Conservation (phyloP, 495 filamentous ascomycete species). For the Penicillium daleae region DNA sequence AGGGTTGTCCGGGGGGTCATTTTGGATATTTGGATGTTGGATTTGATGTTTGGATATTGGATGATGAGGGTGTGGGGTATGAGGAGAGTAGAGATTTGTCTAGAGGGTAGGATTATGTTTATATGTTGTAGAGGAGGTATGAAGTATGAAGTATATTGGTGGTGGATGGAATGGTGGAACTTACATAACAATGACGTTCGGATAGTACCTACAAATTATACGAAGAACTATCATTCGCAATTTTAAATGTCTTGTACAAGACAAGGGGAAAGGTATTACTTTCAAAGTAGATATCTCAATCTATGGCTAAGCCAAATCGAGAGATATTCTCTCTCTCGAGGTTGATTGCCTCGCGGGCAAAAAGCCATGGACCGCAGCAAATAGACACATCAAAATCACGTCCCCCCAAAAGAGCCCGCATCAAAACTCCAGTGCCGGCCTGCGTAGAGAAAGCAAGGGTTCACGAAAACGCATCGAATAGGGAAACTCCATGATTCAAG, state of each 20-base stretch:
- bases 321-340: background rate
- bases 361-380: background rate
- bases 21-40: conserved; percentile 2
- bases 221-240: background rate
- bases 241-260: background rate
- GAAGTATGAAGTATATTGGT: background rate
- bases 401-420: conserved; percentile 1
- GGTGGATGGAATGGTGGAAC: background rate
- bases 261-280: conserved; percentile 7
- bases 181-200: conserved; percentile 31
- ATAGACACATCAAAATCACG: background rate
- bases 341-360: background rate
- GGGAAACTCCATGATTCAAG: background rate
- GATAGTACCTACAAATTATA: background rate
- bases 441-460: conserved; percentile 15
- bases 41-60: conserved; percentile 4
- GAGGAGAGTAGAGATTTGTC: too few species aligned
- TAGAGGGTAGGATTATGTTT: too few species aligned
- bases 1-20: conserved; percentile 41
- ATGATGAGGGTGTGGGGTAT: background rate
- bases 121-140: background rate
- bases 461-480: background rate
- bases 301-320: background rate
- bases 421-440: conserved; percentile 25
- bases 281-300: conserved; percentile 3